A percentile compares a stretch with the other conserved stretches of the same genome.
Conservation (phyloP, 192 early-diverging fungal genomes). For the Rhizophagus prolifer region DNA sequence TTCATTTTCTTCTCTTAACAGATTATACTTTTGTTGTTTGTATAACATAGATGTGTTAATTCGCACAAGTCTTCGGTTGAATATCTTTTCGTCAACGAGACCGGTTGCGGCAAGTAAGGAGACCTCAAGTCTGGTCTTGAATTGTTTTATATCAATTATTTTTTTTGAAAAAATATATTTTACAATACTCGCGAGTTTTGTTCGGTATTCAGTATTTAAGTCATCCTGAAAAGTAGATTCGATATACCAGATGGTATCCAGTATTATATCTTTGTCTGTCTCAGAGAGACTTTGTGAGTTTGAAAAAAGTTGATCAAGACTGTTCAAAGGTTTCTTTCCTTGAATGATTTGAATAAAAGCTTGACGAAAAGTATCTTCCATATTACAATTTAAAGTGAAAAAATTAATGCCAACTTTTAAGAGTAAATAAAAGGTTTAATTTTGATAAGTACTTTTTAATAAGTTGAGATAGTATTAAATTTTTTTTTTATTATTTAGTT, state of each 20-base stretch:
- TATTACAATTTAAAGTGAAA: background rate
- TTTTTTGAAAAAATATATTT: background rate
- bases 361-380: background rate
- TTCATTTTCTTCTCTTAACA: constrained; percentile 76
- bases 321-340: background rate
- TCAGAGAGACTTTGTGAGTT: background rate
- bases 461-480: too few relatives aligned
- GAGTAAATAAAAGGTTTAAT: too few relatives aligned
- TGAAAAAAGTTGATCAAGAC: background rate
- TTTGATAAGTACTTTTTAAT: too few relatives aligned
- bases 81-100: constrained; percentile 31
- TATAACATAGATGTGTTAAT: constrained; percentile 48
- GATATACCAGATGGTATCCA: background rate
- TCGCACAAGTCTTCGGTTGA: constrained; percentile 34
- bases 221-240: background rate
- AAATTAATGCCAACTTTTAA: background rate
- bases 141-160: background rate
- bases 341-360: background rate
- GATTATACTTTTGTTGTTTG: constrained; percentile 82
- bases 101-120: constrained; percentile 25
- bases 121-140: constrained; percentile 13
- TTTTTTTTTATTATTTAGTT: too few relatives aligned
- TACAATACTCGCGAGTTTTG: background rate
- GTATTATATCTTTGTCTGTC: background rate
- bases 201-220: background rate